phyloP scores from a whole-genome alignment of 2,329 filamentous ascomycete genomes.

The Catunica adiposa region DNA sequence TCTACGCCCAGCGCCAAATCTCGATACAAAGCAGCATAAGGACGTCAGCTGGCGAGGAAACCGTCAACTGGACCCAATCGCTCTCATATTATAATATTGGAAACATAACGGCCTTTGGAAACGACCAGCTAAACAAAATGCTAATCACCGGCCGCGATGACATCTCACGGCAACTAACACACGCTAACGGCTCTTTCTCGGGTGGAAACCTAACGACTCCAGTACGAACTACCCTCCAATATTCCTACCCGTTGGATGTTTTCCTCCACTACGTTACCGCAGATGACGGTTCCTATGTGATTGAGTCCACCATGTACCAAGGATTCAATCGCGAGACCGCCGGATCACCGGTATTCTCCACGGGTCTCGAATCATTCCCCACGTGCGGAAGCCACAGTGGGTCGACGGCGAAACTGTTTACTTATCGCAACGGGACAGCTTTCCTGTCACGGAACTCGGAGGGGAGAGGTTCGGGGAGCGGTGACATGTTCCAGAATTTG shows the following conservation, averaged over 20 bases:
- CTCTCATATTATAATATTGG: conserved; percentile 38
- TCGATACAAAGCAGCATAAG: conserved; percentile 31
- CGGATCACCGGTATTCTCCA: conserved; percentile 34
- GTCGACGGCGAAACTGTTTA: conserved; percentile 24
- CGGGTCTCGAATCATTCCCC: conserved; percentile 37
- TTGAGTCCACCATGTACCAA: conserved; percentile 25
- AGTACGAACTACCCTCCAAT: conserved; percentile 17
- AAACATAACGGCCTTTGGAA: conserved; percentile 24
- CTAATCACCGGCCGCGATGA: conserved; percentile 32
- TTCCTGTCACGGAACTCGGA: conserved; percentile 33
- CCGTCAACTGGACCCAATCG: conserved; percentile 39
- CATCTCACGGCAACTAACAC: conserved; percentile 17
- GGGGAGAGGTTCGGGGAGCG: conserved; percentile 32
- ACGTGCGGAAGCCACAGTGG: conserved; percentile 15
- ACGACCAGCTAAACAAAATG: conserved; percentile 24
- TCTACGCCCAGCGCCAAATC: conserved; percentile 38
- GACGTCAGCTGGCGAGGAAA: conserved; percentile 16
- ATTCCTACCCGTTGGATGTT: conserved; percentile 33
- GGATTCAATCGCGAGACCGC: conserved; percentile 23
- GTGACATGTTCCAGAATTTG: conserved; percentile 40
- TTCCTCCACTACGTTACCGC: conserved; percentile 11
- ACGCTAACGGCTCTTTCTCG: not conserved
- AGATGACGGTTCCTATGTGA: conserved; percentile 12
- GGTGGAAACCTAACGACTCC: not conserved
- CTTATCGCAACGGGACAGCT: conserved; percentile 41